Evolutionary conservation across 169 alveolate genomes (phyloP).

Genomic region (Eimeria falciformis): DNA sequence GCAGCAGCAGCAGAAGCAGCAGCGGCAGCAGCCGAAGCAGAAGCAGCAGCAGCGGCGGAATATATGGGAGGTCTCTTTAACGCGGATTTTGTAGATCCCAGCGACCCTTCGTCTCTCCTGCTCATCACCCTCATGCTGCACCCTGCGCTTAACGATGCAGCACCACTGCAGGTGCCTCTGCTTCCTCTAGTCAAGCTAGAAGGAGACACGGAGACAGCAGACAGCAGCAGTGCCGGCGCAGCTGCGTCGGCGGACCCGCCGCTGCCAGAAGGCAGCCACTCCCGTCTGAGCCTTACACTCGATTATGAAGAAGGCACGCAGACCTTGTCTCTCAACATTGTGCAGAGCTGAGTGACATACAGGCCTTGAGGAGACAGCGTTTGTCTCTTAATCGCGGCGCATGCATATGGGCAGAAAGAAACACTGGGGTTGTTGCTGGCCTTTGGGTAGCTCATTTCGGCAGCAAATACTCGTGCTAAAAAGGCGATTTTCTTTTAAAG

Average conservation of each 20-base stretch:
- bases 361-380: background rate
- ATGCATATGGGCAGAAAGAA: too few relatives aligned
- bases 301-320: slow-evolving; percentile 54
- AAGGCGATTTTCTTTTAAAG: too few relatives aligned
- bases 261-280: background rate
- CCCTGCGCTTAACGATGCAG: slow-evolving; percentile 38
- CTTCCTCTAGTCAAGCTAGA: slow-evolving; percentile 27
- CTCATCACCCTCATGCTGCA: slow-evolving; percentile 55
- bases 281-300: slow-evolving; percentile 57
- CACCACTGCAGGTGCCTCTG: slow-evolving; percentile 68
- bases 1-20: slow-evolving; percentile 24
- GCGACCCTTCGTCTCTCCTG: slow-evolving; percentile 63
- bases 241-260: slow-evolving; percentile 10
- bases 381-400: background rate
- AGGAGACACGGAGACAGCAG: background rate
- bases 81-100: slow-evolving; percentile 61
- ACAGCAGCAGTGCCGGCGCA: background rate
- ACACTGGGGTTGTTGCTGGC: too few relatives aligned
- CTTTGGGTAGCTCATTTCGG: too few relatives aligned
- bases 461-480: too few relatives aligned
- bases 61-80: slow-evolving; percentile 41
- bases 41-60: slow-evolving; percentile 57
- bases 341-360: background rate
- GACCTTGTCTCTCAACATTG: slow-evolving; percentile 39
- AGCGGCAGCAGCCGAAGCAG: slow-evolving; percentile 56